Conservation (phyloP, 768 basidiomycete species). For the Mycena leptocephala region DNA sequence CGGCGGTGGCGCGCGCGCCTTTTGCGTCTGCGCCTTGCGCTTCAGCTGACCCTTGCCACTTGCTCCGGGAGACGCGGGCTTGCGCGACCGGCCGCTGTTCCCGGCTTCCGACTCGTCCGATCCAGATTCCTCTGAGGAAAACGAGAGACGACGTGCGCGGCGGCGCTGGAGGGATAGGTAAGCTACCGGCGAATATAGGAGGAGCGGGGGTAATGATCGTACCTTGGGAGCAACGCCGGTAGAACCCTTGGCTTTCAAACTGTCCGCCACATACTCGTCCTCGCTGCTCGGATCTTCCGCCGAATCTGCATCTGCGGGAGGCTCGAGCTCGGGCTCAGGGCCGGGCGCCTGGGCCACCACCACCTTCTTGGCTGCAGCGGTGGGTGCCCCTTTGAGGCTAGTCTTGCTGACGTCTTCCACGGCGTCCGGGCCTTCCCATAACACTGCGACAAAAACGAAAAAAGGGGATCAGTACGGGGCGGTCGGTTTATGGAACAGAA, state of each 20-base stretch:
- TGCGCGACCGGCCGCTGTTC: constrained; percentile 41
- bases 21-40: constrained; percentile 63
- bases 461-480: constrained; percentile 38
- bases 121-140: constrained; percentile 63
- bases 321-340: constrained; percentile 12
- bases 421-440: constrained; percentile 80
- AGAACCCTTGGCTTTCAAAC: constrained; percentile 34
- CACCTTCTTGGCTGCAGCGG: constrained; percentile 49
- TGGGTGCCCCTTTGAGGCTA: constrained; percentile 32
- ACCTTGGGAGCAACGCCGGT: constrained; percentile 39
- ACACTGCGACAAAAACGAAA: constrained; percentile 62
- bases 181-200: constrained; percentile 24
- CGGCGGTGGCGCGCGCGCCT: constrained; percentile 56
- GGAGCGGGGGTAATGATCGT: constrained; percentile 37
- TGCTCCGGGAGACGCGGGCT: constrained; percentile 41
- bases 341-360: constrained; percentile 27
- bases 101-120: constrained; percentile 52
- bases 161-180: constrained; percentile 54
- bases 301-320: constrained; percentile 55
- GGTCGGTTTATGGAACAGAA: constrained; percentile 16
- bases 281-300: constrained; percentile 71
- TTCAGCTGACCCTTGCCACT: constrained; percentile 55
- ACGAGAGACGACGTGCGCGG: constrained; percentile 55
- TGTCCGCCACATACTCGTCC: constrained; percentile 80
- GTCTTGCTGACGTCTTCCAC: constrained; percentile 60